Conservation (phyloP, 179 eudicot species). For the Corrigiola litoralis region DNA sequence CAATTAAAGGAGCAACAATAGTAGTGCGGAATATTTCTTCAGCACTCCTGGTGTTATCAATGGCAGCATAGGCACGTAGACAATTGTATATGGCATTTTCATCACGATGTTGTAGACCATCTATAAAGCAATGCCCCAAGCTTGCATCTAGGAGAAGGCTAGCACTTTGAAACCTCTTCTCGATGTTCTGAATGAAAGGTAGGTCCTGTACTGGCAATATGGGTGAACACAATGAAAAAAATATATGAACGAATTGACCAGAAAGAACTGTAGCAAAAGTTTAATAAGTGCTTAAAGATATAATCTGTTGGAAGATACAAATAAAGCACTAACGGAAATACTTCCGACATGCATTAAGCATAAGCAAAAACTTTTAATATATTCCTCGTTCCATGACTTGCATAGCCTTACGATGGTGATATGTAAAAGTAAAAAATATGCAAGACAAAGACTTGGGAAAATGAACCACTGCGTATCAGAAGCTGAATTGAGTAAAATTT, state of each 20-base stretch:
- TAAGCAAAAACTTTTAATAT: background rate
- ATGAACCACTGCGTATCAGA: too few species aligned
- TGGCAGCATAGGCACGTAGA: conserved; percentile 97
- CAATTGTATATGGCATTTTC: conserved; percentile 90
- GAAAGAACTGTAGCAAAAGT: background rate
- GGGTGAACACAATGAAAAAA: conserved; percentile 32
- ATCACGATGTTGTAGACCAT: conserved; percentile 86
- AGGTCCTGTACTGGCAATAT: conserved; percentile 94
- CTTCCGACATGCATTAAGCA: background rate
- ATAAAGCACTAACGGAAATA: too few species aligned
- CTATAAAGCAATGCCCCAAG: conserved; percentile 88
- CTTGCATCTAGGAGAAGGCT: conserved; percentile 75
- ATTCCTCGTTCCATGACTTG: background rate
- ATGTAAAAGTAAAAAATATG: background rate
- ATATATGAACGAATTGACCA: background rate
- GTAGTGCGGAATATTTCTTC: conserved; percentile 90
- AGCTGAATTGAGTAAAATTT: too few species aligned
- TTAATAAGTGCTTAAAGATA: background rate
- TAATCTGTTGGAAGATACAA: background rate
- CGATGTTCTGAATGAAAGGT: conserved; percentile 94
- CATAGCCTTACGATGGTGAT: background rate
- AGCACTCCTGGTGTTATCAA: conserved; percentile 79
- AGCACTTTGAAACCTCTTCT: conserved; percentile 86
- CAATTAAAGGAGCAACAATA: conserved; percentile 66
- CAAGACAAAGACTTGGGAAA: background rate